phyloP scores from a whole-genome alignment of 2,329 filamentous ascomycete species.

The Tolypocladium nubicola region DNA sequence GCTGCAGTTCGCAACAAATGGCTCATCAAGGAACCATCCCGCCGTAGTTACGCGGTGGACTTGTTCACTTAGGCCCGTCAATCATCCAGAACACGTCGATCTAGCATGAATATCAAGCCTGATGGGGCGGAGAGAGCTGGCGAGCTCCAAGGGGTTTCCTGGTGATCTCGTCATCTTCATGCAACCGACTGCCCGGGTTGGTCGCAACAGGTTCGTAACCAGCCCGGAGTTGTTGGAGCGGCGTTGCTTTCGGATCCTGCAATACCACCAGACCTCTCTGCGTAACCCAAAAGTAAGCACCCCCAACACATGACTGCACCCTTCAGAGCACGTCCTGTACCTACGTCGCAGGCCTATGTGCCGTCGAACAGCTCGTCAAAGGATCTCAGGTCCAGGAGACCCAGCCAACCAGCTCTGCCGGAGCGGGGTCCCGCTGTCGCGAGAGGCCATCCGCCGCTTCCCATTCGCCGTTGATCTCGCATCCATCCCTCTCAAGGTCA shows the following conservation, averaged over 20 bases:
- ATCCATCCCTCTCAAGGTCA: neutral
- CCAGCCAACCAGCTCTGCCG: neutral
- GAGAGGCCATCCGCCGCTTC: neutral
- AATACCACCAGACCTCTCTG: neutral
- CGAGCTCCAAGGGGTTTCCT: neutral
- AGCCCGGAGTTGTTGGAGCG: too few species aligned
- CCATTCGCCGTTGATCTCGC: neutral
- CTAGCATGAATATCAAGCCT: neutral
- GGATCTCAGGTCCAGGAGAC: neutral
- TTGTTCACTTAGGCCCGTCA: neutral
- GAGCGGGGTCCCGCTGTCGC: neutral
- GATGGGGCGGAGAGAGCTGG: neutral
- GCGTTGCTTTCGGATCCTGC: neutral
- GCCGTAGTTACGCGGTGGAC: neutral
- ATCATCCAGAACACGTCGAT: neutral
- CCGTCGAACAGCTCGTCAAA: too few species aligned
- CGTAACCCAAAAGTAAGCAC: neutral
- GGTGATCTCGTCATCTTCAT: neutral
- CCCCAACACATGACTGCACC: neutral
- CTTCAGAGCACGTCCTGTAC: too few species aligned
- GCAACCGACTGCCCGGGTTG: neutral
- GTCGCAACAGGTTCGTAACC: neutral
- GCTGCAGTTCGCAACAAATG: neutral
- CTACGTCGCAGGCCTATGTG: too few species aligned
- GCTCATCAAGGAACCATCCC: too few species aligned